Evolutionary conservation across 2,329 filamentous ascomycete species (phyloP).

Genomic region (Diaporthe aspalathi): DNA sequence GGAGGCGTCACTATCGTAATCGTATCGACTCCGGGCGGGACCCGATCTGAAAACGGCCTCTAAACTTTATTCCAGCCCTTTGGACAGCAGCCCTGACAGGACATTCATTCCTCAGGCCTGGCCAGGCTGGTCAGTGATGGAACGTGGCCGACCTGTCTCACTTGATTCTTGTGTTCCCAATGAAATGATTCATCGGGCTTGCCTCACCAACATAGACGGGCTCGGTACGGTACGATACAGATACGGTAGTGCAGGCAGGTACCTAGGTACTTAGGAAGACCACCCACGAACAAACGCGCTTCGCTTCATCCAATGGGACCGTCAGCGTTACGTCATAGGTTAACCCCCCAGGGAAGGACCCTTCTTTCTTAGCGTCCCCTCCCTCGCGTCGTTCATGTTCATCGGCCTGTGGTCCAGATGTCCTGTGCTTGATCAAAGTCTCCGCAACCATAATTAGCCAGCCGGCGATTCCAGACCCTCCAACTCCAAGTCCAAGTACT

Average conservation of each 20-base stretch:
- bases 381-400: not conserved
- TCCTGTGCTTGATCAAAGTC: not conserved
- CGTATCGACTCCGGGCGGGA: not conserved
- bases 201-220: no score
- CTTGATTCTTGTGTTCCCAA: no score
- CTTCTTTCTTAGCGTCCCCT: conserved; percentile 23
- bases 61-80: conserved; percentile 29
- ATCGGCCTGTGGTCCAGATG: not conserved
- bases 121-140: not conserved
- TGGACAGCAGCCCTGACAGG: not conserved
- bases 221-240: not conserved
- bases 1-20: not conserved
- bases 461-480: conserved; percentile 28
- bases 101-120: not conserved
- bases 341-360: conserved; percentile 17
- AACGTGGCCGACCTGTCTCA: not conserved
- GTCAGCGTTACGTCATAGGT: conserved; percentile 27
- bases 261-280: not conserved
- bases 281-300: not conserved
- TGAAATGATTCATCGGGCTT: no score
- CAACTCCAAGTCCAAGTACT: no score
- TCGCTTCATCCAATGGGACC: conserved; percentile 6
- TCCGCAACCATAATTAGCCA: conserved; percentile 31
- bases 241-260: no score
- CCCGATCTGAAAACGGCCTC: conserved; percentile 29